Conservation (phyloP, 2,329 filamentous ascomycete genomes). For the Diaporthe eres region DNA sequence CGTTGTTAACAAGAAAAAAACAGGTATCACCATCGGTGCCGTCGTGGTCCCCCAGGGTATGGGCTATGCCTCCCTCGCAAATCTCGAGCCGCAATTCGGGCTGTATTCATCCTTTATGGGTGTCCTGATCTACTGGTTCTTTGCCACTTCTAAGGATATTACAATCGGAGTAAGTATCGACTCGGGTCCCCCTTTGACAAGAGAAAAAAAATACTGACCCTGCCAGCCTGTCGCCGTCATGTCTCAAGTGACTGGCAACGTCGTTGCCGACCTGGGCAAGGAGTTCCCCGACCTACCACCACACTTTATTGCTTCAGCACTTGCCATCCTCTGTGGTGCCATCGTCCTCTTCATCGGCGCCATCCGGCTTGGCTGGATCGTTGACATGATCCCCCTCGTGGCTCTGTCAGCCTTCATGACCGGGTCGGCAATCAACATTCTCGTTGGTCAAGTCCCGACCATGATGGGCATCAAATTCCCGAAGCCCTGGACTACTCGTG, state of each 20-base stretch:
- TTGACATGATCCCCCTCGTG: slow-evolving; percentile 91
- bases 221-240: slow-evolving; percentile 90
- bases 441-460: slow-evolving; percentile 83
- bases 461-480: slow-evolving; percentile 85
- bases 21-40: slow-evolving; percentile 69
- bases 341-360: slow-evolving; percentile 86
- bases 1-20: slow-evolving; percentile 20
- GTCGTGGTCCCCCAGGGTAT: slow-evolving; percentile 95
- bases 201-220: slow-evolving; percentile 39
- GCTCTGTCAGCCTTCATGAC: slow-evolving; percentile 98
- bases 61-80: slow-evolving; percentile 91
- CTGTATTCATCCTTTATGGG: slow-evolving; percentile 98
- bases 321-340: slow-evolving; percentile 82
- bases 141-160: slow-evolving; percentile 98
- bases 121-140: slow-evolving; percentile 95
- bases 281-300: slow-evolving; percentile 69
- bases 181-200: slow-evolving; percentile 7
- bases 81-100: slow-evolving; percentile 85
- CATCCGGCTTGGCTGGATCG: slow-evolving; percentile 86
- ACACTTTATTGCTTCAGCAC: slow-evolving; percentile 81
- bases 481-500: slow-evolving; percentile 72
- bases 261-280: slow-evolving; percentile 75
- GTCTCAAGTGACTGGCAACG: slow-evolving; percentile 89
- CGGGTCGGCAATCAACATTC: slow-evolving; percentile 91
- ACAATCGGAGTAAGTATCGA: slow-evolving; percentile 83